Evolutionary conservation across 2,329 filamentous ascomycete species (phyloP).

Genomic region (Lasiodiplodia sp.): DNA sequence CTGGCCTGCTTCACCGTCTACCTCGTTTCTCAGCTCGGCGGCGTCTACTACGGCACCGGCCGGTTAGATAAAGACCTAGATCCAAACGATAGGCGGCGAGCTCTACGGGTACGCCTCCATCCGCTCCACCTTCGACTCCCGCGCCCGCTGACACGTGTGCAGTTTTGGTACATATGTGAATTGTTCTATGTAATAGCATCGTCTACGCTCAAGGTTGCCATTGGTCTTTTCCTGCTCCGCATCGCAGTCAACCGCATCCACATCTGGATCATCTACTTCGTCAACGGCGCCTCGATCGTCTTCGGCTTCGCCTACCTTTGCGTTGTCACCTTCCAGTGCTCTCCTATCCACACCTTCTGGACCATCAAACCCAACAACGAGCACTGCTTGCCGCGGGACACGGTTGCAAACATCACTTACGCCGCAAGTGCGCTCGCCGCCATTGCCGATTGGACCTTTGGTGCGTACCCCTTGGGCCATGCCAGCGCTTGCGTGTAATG

Average conservation of each 20-base stretch:
- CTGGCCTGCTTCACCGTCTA: conserved; percentile 51
- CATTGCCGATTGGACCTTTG: conserved; percentile 43
- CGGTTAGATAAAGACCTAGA: conserved; percentile 45
- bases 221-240: conserved; percentile 62
- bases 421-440: conserved; percentile 41
- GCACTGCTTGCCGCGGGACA: conserved; percentile 52
- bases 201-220: conserved; percentile 58
- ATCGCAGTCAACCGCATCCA: conserved; percentile 57
- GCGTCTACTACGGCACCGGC: conserved; percentile 50
- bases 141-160: conserved; percentile 31
- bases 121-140: not conserved
- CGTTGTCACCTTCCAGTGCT: conserved; percentile 61
- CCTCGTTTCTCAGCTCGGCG: conserved; percentile 48
- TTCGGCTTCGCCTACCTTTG: conserved; percentile 60
- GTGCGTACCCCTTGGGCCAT: not conserved
- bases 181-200: conserved; percentile 60
- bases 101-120: conserved; percentile 38
- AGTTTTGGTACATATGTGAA: conserved; percentile 65
- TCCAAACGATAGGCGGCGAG: conserved; percentile 39
- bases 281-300: conserved; percentile 55
- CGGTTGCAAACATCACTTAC: conserved; percentile 62
- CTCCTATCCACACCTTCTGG: conserved; percentile 62
- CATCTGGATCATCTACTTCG: conserved; percentile 53
- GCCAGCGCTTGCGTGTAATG: not conserved
- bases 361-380: conserved; percentile 47